Base-by-base conservation (phyloP, 2,329 filamentous ascomycete species). In the Nigrospora osmanthi region DNA sequence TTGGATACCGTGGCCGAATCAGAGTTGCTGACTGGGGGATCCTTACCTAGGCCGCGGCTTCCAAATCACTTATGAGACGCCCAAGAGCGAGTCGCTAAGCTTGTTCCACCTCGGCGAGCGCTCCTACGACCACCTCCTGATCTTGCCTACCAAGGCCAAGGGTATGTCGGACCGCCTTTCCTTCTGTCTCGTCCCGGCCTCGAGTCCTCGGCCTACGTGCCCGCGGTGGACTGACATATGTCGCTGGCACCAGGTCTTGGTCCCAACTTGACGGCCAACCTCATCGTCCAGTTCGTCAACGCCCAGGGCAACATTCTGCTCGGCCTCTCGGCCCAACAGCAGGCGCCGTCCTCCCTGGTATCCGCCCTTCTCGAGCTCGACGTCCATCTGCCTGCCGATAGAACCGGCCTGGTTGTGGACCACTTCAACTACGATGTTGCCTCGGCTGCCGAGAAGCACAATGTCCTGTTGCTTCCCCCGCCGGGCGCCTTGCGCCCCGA, bases 391-490 rank as follows among this genome's bases (percentile, higher is more conserved):
- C 88, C 93, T 35, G 69, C 80, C 33, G 91, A 95, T 67, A 87
- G 90, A 58, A 88, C 85, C 45, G 83, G 87, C 46, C 73, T 91
- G 47, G 85, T 95, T 6, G 84, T 97, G 49, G 93, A 97, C 68
- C 93, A 98, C 73, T 96, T 97, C 80, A 86, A 88, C 71, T 93
- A 93, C 69, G 91, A 97, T 60, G 74, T 77, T 46, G 55, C 78
- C 31, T 88, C 85, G 35, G 85, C 91, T 5, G 61, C 81, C 41
- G 89, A 96, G 52, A 79, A 82, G 60, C 93, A 98, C 67, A 89
- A 97, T 67, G 87, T 95, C 30, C 73, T 98, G 38, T 75, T 96
- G 30, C 70, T 96, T 42, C 79, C 86, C 37, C 74, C 80, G 33
- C 87, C 89, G 4, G 69, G 71, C 47, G 68, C 77, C 41, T 64